phyloP scores from a whole-genome alignment of 2,329 filamentous ascomycete genomes.

The Penicillium sp. region DNA sequence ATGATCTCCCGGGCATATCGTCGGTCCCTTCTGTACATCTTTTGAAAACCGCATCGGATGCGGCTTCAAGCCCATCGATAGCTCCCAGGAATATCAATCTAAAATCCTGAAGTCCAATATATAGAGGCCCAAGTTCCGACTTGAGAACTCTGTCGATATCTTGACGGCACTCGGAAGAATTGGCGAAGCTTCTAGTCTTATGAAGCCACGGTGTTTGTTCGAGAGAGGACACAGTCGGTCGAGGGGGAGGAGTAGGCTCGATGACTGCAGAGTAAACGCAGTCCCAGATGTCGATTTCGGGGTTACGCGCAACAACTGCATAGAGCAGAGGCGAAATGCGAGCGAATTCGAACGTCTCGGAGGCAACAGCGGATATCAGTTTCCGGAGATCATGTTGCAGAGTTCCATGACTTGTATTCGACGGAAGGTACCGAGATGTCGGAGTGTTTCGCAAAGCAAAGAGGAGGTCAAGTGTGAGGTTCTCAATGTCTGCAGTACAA shows the following conservation, averaged over 20 bases:
- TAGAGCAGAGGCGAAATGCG: background rate
- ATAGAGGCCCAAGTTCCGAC: conserved; percentile 27
- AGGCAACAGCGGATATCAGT: conserved; percentile 1
- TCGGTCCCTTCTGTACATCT: conserved; percentile 24
- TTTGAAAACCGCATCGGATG: conserved; percentile 24
- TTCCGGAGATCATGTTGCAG: too few relatives aligned
- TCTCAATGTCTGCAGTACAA: background rate
- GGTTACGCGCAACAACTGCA: background rate
- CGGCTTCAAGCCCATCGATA: conserved; percentile 21
- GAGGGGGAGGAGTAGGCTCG: conserved; percentile 24
- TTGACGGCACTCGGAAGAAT: conserved; percentile 29
- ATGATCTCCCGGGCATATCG: too few relatives aligned
- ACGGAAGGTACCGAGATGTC: background rate
- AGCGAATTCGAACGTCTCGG: background rate
- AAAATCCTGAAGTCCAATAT: conserved; percentile 27
- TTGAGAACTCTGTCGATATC: conserved; percentile 28
- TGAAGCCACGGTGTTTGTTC: conserved; percentile 26
- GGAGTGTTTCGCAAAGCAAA: conserved; percentile 1
- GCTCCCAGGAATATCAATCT: conserved; percentile 25
- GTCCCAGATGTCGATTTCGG: conserved; percentile 17
- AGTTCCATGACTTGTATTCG: too few relatives aligned
- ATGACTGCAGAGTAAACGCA: conserved; percentile 15
- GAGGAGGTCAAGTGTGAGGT: background rate
- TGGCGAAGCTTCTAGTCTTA: conserved; percentile 29
- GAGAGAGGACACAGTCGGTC: conserved; percentile 13